These are phyloP conservation scores for Candida ortonii DNA, from an alignment of 805 yeast genomes.

Conservation along the genomic window DNA sequence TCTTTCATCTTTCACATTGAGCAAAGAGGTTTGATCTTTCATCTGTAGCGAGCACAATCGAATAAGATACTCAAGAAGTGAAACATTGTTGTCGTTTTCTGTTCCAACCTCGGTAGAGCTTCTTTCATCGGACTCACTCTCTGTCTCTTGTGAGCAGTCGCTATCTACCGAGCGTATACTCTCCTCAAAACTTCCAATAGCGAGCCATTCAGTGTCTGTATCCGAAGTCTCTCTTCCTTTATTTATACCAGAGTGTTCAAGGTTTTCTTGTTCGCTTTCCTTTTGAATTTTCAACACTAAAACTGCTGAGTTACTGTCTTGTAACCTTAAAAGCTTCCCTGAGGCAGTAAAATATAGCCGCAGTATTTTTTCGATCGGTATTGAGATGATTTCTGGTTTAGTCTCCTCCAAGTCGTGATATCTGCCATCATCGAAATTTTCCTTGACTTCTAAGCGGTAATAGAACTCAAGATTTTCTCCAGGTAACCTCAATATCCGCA, in stretches of 20 bases:
- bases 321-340: constrained; percentile 60
- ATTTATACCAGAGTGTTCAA: constrained; percentile 9
- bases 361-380: constrained; percentile 42
- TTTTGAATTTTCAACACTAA: constrained; percentile 52
- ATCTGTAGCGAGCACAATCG: constrained; percentile 59
- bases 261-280: constrained; percentile 17
- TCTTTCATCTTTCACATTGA: constrained; percentile 63
- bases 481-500: constrained; percentile 36
- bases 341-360: constrained; percentile 68
- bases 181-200: constrained; percentile 46
- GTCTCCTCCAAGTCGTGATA: constrained; percentile 61
- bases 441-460: constrained; percentile 48
- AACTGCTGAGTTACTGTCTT: constrained; percentile 63
- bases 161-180: too few species aligned
- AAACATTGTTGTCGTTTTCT: constrained; percentile 30
- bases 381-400: constrained; percentile 32
- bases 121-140: too few species aligned
- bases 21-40: constrained; percentile 51
- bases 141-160: too few species aligned
- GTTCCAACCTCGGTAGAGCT: too few species aligned
- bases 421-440: constrained; percentile 65
- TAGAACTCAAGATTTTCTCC: constrained; percentile 27
- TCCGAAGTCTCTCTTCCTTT: constrained; percentile 8
- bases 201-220: constrained; percentile 45
- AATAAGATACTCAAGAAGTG: constrained; percentile 61